Percentiles rank a stretch among this genome's conserved stretches.
Conservation (phyloP, 1,284 basidiomycete species). For the Fomitopsis betulina region DNA sequence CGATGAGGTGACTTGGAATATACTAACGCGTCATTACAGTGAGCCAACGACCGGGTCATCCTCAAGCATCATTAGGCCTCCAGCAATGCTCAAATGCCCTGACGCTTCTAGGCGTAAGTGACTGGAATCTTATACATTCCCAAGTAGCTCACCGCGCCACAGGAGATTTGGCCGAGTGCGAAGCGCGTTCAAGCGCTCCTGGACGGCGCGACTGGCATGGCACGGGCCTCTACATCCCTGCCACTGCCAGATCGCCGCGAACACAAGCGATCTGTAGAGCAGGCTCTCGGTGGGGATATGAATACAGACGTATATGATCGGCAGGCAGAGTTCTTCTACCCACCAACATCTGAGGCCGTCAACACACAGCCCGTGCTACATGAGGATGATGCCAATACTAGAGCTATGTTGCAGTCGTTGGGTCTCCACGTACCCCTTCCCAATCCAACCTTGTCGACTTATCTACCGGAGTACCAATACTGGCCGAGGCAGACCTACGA, state of each 20-base stretch:
- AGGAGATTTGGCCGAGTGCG: conserved; percentile 68
- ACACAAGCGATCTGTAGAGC: conserved; percentile 58
- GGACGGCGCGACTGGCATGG: conserved; percentile 58
- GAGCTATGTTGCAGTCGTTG: conserved; percentile 68
- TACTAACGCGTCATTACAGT: conserved; percentile 36
- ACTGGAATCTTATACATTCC: conserved; percentile 7
- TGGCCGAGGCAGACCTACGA: conserved; percentile 47
- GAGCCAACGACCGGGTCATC: conserved; percentile 60
- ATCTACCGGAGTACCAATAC: conserved; percentile 66
- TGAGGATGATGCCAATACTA: conserved; percentile 53
- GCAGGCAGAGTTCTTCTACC: conserved; percentile 5
- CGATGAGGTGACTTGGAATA: conserved; percentile 4
- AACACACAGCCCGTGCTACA: conserved; percentile 32
- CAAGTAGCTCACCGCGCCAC: conserved; percentile 30
- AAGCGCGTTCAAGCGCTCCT: conserved; percentile 65
- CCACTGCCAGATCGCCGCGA: conserved; percentile 25
- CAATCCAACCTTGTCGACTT: conserved; percentile 58
- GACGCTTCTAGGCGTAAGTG: conserved; percentile 65
- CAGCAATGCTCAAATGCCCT: conserved; percentile 64
- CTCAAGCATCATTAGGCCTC: conserved; percentile 64
- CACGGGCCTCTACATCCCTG: conserved; percentile 30
- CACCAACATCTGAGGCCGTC: conserved; percentile 2
- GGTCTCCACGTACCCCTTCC: conserved; percentile 57
- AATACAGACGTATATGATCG: conserved; percentile 40
- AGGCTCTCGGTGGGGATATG: conserved; percentile 59